phyloP scores from a whole-genome alignment of 768 basidiomycete species.

The Boletus pseudopeckii region DNA sequence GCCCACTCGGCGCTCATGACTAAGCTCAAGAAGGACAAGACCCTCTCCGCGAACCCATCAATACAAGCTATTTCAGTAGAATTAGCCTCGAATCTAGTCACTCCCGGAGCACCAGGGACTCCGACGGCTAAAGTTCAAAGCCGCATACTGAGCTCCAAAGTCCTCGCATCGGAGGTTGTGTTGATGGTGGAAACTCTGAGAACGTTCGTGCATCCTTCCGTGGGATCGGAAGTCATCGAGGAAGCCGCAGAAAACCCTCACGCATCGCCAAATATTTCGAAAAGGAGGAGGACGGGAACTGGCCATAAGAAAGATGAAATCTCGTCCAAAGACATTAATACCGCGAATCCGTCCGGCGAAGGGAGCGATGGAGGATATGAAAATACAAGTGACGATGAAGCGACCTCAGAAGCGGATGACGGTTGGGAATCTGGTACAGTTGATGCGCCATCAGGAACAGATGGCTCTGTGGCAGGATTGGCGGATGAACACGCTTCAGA shows the following conservation, averaged over 20 bases:
- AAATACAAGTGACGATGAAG: slow-evolving; percentile 6
- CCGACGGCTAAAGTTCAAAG: slow-evolving; percentile 59
- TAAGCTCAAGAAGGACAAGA: slow-evolving; percentile 71
- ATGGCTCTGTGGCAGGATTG: slow-evolving; percentile 38
- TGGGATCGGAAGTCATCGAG: slow-evolving; percentile 14
- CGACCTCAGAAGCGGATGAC: slow-evolving; percentile 12
- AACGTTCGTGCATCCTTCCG: slow-evolving; percentile 35
- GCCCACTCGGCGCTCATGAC: slow-evolving; percentile 63
- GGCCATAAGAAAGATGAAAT: background rate
- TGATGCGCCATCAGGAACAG: slow-evolving; percentile 22
- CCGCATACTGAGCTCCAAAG: slow-evolving; percentile 73
- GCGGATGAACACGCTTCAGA: slow-evolving; percentile 27
- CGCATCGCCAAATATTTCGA: slow-evolving; percentile 3
- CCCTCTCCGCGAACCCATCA: slow-evolving; percentile 47
- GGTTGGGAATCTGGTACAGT: slow-evolving; percentile 46
- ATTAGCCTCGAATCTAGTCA: slow-evolving; percentile 35
- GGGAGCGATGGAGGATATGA: slow-evolving; percentile 26
- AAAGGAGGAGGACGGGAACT: slow-evolving; percentile 6
- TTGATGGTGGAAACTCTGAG: slow-evolving; percentile 50
- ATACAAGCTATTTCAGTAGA: slow-evolving; percentile 48
- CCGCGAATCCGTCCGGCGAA: background rate
- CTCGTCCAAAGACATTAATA: slow-evolving; percentile 2
- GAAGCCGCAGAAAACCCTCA: slow-evolving; percentile 17
- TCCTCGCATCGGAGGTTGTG: slow-evolving; percentile 58
- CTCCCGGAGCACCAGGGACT: slow-evolving; percentile 39